Evolutionary conservation across 179 eudicot genomes (phyloP).

Genomic region (Silene vulgaris): DNA sequence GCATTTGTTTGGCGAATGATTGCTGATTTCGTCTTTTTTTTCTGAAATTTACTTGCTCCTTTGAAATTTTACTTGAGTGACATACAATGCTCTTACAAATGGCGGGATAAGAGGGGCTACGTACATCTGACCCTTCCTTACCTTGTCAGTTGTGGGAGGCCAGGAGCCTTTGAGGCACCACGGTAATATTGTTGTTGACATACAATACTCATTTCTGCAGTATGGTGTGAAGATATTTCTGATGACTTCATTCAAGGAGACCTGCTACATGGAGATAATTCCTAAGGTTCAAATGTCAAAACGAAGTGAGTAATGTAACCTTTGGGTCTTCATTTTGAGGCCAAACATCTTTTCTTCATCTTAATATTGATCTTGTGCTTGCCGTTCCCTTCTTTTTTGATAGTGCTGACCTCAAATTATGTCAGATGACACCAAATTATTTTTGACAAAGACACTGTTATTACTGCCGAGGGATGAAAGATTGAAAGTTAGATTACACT

Average conservation of each 20-base stretch:
- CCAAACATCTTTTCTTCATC: background rate
- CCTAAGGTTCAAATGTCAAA: conserved; percentile 56
- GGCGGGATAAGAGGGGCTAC: too few species aligned
- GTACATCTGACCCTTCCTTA: too few species aligned
- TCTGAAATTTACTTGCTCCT: too few species aligned
- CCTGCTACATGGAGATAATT: conserved; percentile 65
- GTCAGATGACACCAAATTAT: background rate
- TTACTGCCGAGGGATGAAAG: background rate
- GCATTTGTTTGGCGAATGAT: too few species aligned
- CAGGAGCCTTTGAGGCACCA: too few species aligned
- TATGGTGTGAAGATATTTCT: conserved; percentile 64
- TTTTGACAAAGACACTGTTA: background rate
- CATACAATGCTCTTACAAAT: too few species aligned
- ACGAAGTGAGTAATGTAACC: conserved; percentile 38
- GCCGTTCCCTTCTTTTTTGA: background rate
- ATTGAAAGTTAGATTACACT: too few species aligned
- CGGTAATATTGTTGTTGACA: conserved; percentile 7
- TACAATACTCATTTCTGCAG: conserved; percentile 31
- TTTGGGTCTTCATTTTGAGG: background rate
- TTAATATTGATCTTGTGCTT: background rate
- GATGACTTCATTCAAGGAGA: conserved; percentile 62
- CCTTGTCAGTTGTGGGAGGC: too few species aligned
- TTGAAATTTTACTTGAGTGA: too few species aligned
- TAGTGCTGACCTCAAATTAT: background rate
- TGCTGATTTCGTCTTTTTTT: too few species aligned